These are phyloP conservation scores for Verticillium nonalfalfae DNA, from an alignment of 2,329 filamentous ascomycete genomes.

Conservation along the genomic window DNA sequence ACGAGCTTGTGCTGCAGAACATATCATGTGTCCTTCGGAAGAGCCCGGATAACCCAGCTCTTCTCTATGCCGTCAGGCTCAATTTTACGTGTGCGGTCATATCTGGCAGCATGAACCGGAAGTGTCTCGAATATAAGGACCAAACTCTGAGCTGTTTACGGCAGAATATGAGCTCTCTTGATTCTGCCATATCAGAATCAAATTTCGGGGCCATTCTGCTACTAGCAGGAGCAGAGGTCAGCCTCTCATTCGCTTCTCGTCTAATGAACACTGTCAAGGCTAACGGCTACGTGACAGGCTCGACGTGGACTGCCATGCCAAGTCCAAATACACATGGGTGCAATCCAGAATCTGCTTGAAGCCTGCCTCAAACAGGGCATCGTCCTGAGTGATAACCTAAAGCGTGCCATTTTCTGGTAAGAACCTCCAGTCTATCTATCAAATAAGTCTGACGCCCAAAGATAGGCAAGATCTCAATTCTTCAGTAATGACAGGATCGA, in stretches of 20 bases:
- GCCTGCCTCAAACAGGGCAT: slow-evolving; percentile 20
- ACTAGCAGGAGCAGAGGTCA: slow-evolving; percentile 32
- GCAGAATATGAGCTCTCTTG: slow-evolving; percentile 20
- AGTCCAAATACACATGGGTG: slow-evolving; percentile 34
- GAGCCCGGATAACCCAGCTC: slow-evolving; percentile 24
- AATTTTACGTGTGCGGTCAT: slow-evolving; percentile 24
- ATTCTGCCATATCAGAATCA: slow-evolving; percentile 22
- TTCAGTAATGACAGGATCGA: slow-evolving; percentile 28
- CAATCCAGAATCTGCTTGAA: slow-evolving; percentile 26
- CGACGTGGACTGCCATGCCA: slow-evolving; percentile 25
- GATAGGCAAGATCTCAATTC: slow-evolving; percentile 36
- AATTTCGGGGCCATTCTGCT: slow-evolving; percentile 35
- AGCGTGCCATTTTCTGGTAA: slow-evolving; percentile 38
- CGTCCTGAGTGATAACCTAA: slow-evolving; percentile 28
- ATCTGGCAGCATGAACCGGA: slow-evolving; percentile 17
- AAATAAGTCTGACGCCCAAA: slow-evolving; percentile 1
- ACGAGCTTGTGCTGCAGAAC: slow-evolving; percentile 29
- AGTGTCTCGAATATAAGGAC: slow-evolving; percentile 28
- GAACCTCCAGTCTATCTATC: slow-evolving; percentile 5
- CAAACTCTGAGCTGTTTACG: slow-evolving; percentile 24
- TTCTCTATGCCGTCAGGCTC: slow-evolving; percentile 32
- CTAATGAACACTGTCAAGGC: neutral
- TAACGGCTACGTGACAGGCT: slow-evolving; percentile 19
- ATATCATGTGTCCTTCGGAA: slow-evolving; percentile 26
- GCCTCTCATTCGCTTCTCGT: slow-evolving; percentile 4